Conservation (phyloP, 192 early-diverging fungal genomes). For the Coemansia sp. region DNA sequence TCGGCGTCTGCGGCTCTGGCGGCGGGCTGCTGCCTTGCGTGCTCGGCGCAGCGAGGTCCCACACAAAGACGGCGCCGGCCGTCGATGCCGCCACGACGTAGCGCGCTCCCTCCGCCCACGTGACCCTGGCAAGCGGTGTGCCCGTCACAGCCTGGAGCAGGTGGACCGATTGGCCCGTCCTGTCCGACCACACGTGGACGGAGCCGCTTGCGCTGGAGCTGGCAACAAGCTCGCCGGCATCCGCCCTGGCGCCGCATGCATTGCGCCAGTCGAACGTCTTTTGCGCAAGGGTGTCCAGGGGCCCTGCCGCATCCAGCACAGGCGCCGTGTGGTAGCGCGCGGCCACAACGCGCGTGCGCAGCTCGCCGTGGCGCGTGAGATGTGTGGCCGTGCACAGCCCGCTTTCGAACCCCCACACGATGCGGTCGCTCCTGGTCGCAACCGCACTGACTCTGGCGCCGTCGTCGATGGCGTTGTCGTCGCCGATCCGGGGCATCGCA, state of each 20-base stretch:
- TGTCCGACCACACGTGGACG: constrained; percentile 35
- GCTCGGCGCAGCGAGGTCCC: constrained; percentile 16
- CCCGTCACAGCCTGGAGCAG: constrained; percentile 2
- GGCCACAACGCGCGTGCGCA: constrained; percentile 2
- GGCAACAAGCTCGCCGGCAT: constrained; percentile 16
- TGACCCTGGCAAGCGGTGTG: constrained; percentile 19
- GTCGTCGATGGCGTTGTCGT: not conserved
- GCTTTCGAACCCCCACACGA: constrained; percentile 29
- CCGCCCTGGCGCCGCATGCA: not conserved
- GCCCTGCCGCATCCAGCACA: constrained; percentile 23
- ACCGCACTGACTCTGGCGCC: constrained; percentile 11
- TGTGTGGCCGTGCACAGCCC: constrained; percentile 20
- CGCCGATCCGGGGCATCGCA: constrained; percentile 4
- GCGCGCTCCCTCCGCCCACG: constrained; percentile 30
- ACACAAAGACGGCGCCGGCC: constrained; percentile 20
- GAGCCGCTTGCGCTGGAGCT: constrained; percentile 19
- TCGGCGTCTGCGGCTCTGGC: not conserved
- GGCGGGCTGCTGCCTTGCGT: not conserved
- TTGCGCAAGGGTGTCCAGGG: constrained; percentile 33
- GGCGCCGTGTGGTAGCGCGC: not conserved
- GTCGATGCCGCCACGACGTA: constrained; percentile 26
- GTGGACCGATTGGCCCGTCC: constrained; percentile 2
- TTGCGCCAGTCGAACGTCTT: constrained; percentile 14
- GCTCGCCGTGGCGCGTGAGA: constrained; percentile 18
- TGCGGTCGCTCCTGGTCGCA: constrained; percentile 21